phyloP scores from a whole-genome alignment of 768 basidiomycete species.

The Collybia nuda region DNA sequence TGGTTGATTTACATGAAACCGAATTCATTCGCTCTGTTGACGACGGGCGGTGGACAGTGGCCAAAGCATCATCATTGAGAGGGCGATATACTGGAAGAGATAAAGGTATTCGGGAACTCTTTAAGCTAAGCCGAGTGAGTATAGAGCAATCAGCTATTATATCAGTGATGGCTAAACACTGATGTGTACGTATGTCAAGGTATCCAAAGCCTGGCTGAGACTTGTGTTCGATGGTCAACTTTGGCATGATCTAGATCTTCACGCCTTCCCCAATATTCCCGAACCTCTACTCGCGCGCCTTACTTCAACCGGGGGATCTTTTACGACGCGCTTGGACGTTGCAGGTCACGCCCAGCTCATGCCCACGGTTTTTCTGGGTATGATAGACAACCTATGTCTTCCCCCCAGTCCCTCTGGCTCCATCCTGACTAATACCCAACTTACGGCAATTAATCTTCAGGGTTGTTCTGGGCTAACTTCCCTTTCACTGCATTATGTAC shows the following conservation, averaged over 20 bases:
- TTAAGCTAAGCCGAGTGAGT: conserved; percentile 78
- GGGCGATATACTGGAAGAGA: conserved; percentile 77
- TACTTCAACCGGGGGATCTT: conserved; percentile 56
- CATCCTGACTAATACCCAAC: conserved; percentile 54
- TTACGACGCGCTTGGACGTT: conserved; percentile 61
- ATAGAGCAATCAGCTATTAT: conserved; percentile 5
- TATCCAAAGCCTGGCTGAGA: conserved; percentile 73
- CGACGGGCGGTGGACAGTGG: conserved; percentile 57
- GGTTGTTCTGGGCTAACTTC: conserved; percentile 71
- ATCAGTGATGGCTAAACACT: background rate
- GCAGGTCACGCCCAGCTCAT: conserved; percentile 57
- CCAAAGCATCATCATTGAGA: conserved; percentile 58
- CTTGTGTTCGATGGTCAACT: conserved; percentile 85
- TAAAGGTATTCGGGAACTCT: conserved; percentile 72
- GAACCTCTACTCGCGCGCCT: conserved; percentile 51
- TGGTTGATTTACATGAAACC: conserved; percentile 58
- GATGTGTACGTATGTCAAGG: conserved; percentile 42
- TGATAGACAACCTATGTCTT: conserved; percentile 56
- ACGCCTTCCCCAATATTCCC: conserved; percentile 58
- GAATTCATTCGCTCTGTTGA: conserved; percentile 49
- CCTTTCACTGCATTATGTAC: conserved; percentile 65
- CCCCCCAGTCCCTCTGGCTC: conserved; percentile 29
- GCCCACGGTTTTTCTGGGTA: conserved; percentile 46
- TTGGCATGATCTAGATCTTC: conserved; percentile 71
- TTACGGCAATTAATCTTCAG: conserved; percentile 68